Evolutionary conservation across 129 eudicot species (phyloP), one percentile per base, ranked within the genome.

Genomic region (Oenanthe sinensis): DNA sequence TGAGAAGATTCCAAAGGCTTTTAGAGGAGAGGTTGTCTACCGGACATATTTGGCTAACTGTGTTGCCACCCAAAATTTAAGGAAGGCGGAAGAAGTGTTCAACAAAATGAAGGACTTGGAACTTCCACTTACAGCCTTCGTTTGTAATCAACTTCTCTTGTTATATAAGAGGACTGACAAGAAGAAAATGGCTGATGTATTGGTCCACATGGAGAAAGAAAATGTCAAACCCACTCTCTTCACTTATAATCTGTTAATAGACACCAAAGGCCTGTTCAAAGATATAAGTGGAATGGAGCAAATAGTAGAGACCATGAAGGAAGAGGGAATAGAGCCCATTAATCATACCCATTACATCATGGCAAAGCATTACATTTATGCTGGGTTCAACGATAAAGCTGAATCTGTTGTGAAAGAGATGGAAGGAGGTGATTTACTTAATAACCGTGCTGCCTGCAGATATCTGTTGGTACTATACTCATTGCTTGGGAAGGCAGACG

Each of bases 71-170:
- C 47, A 26, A 76, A 16, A 90, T 76, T 63, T 67, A 79, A 74
- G 69, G 80, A 88, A 91, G 89, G 75, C 98, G 22, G 97, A 94
- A 84, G 81, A 81, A 33, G 80, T 90, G 44, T 91, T 91, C 80
- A 90, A 85, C 80, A 88, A 90, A 75, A 91, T 95, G 92, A 95
- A 86, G 83, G 83, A 83, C 47, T 79, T 87, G 50, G 82, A 78
- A 75, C 79, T 91, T 48, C 83, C 92, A 19, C 15, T 86, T 4
- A 82, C 94, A 8, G 8, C 86, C 83, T 90, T 84, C 40, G 69
- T 87, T 36, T 95, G 92, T 85, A 91, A 91, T 82, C 97, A 92
- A 58, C 74, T 95, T 82, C 85, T 95, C n/a, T 87, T 91, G 79
- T 74, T 95, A 54, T 95, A 95, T 80, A 91, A 88, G 81, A 88